Evolutionary conservation across 169 alveolate genomes (phyloP), one percentile per base, ranked within the genome.

Genomic region (Cystoisospora suis): DNA sequence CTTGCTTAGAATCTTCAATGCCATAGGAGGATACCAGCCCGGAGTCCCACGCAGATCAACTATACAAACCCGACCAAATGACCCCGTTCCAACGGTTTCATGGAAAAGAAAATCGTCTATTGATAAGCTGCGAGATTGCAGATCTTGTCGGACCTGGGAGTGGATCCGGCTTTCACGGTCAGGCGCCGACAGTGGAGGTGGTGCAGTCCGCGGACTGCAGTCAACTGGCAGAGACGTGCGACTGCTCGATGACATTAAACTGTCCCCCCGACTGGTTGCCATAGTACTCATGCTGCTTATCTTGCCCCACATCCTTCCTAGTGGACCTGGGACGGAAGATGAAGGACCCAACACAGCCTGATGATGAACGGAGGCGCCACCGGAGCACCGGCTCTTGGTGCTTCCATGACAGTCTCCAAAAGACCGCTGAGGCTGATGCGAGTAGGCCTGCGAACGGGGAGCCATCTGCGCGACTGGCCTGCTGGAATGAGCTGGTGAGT

Each of bases 1-100:
- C 42, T 94, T 94, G 77, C 93, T 94, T 36, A 94, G 91, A 38
- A 93, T 94, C 81, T 94, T 94, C 56, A 94, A 86, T n/a, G 96
- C 96, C 91, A 87, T 91, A 20, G 92, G 88, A 15, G 92, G 88
- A 36, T 81, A 81, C 77, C 88, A 81, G 42, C 77, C 61, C 32
- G 58, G 58, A 34, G 88, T 38, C 29, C 88, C 88, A 12, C 61
- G 58, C 40, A 81, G 20, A 32, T 81, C 88, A 38, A 86, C 90
- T 17, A 86, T 44, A 32, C 90, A 59, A 36, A 86, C 90, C 9
- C 90, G 81, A 15, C 90, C 90, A 45, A 86, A 86, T 7, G 90
- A 56, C 7, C 90, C 90, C 9, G 90, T 86, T 15, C 90, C 90
- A 23, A 45, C 83, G 49, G 89, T 58, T 27, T 34, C 80, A 36